Evolutionary conservation across 2,329 filamentous ascomycete species (phyloP).

Genomic region (Taxawa tesnikishii): DNA sequence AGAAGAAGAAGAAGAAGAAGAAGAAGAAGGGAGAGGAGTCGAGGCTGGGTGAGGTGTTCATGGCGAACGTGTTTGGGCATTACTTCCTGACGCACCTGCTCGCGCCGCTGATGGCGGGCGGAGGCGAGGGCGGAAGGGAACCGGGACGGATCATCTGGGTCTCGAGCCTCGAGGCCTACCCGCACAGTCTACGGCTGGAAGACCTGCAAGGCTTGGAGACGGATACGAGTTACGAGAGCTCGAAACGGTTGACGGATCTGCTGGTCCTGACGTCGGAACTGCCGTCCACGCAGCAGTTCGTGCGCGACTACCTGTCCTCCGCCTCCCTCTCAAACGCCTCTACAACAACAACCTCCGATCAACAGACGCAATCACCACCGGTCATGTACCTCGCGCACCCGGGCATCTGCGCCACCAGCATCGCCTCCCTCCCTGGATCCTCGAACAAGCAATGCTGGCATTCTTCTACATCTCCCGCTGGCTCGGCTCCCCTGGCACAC

Average conservation of each 20-base stretch:
- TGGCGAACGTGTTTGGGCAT: constrained; percentile 89
- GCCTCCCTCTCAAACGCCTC: constrained; percentile 14
- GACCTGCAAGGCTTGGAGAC: constrained; percentile 67
- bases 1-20: constrained; percentile 8
- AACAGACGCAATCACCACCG: constrained; percentile 28
- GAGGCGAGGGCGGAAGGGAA: constrained; percentile 18
- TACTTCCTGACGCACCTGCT: constrained; percentile 79
- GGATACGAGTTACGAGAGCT: constrained; percentile 63
- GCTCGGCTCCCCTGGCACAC: constrained; percentile 85
- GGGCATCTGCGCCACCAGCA: constrained; percentile 70
- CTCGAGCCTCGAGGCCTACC: constrained; percentile 62
- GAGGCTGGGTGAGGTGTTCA: constrained; percentile 68
- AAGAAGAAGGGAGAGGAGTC: constrained; percentile 32
- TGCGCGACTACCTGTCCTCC: constrained; percentile 43
- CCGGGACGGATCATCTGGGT: constrained; percentile 71
- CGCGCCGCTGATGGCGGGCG: constrained; percentile 55
- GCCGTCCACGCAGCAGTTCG: constrained; percentile 47
- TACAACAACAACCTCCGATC: constrained; percentile 8
- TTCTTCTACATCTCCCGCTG: constrained; percentile 61
- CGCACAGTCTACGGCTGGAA: constrained; percentile 43
- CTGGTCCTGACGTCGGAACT: constrained; percentile 62
- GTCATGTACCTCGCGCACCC: constrained; percentile 73
- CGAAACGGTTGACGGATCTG: constrained; percentile 78
- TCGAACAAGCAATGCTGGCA: constrained; percentile 57
- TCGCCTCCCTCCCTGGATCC: constrained; percentile 62